phyloP scores from a whole-genome alignment of 202 grass and related monocot species.

The Digitaria exilis region DNA sequence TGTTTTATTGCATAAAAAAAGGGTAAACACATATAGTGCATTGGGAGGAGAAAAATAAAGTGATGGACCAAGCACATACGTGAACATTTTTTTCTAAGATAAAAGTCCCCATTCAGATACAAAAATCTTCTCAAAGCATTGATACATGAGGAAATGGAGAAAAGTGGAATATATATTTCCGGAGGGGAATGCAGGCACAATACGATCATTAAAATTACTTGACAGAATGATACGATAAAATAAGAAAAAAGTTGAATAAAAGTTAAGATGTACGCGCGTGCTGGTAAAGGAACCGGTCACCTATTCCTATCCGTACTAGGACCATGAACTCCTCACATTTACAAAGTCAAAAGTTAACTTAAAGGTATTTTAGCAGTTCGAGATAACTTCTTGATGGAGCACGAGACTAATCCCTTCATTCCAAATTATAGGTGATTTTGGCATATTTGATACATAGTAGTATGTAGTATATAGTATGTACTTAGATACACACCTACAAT shows the following conservation, averaged over 20 bases:
- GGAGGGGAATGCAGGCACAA: not conserved
- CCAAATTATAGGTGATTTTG: too few relatives aligned
- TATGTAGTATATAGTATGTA: too few relatives aligned
- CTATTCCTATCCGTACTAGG: not conserved
- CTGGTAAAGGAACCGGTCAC: not conserved
- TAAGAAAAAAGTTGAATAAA: not conserved
- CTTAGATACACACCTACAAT: not conserved
- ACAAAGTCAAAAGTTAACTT: not conserved
- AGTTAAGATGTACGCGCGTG: not conserved
- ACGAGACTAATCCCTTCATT: too few relatives aligned
- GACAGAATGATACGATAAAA: not conserved
- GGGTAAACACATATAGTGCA: too few relatives aligned
- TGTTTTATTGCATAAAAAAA: too few relatives aligned
- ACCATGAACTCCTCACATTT: not conserved
- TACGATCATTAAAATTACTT: not conserved
- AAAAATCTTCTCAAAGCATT: too few relatives aligned
- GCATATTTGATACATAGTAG: too few relatives aligned
- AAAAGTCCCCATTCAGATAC: too few relatives aligned
- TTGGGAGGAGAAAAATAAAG: too few relatives aligned
- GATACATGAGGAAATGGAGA: not conserved
- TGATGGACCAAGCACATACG: too few relatives aligned
- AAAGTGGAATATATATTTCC: not conserved
- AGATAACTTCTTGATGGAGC: too few relatives aligned
- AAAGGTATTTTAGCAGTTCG: not conserved
- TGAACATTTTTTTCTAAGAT: too few relatives aligned